Percentiles rank a stretch among this genome's conserved stretches.
phyloP scores from a whole-genome alignment of 257 asterid species.

The Capsicum chinense region DNA sequence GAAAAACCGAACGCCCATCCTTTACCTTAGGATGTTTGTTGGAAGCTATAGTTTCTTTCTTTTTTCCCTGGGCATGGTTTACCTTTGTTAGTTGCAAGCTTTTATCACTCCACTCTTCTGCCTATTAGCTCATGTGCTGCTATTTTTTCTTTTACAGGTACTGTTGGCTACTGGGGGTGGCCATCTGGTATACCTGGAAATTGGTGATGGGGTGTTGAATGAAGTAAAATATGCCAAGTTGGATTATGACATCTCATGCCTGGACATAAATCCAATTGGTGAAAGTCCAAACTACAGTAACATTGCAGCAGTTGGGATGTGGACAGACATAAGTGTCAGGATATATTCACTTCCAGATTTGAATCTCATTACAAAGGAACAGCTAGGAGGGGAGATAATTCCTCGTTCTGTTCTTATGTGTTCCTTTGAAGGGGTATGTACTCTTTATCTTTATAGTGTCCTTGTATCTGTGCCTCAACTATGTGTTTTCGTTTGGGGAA shows the following conservation, averaged over 20 bases:
- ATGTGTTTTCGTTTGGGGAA: neutral
- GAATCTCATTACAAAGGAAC: slow-evolving; percentile 84
- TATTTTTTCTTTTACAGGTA: slow-evolving; percentile 57
- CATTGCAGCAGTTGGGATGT: slow-evolving; percentile 98
- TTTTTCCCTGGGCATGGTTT: neutral
- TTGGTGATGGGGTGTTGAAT: slow-evolving; percentile 83
- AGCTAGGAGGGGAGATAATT: slow-evolving; percentile 94
- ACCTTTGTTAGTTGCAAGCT: slow-evolving; percentile 2
- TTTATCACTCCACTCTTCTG: slow-evolving; percentile 18
- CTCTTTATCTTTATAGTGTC: slow-evolving; percentile 29
- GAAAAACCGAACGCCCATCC: too few species aligned
- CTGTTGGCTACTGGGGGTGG: slow-evolving; percentile 98
- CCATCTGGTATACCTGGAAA: slow-evolving; percentile 89
- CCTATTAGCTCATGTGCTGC: slow-evolving; percentile 21
- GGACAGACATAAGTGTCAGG: slow-evolving; percentile 94
- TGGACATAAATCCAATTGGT: slow-evolving; percentile 94
- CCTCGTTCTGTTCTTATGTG: slow-evolving; percentile 98
- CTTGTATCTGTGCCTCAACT: neutral
- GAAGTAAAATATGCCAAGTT: slow-evolving; percentile 74
- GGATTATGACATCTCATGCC: slow-evolving; percentile 95
- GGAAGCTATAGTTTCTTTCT: neutral
- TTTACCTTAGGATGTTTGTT: neutral
- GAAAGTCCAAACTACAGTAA: slow-evolving; percentile 74
- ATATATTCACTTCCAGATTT: slow-evolving; percentile 82
- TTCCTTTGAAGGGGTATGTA: slow-evolving; percentile 92